Base-by-base conservation (phyloP, 352 stramenopile genomes). In the Saprolegnia diclina region DNA sequence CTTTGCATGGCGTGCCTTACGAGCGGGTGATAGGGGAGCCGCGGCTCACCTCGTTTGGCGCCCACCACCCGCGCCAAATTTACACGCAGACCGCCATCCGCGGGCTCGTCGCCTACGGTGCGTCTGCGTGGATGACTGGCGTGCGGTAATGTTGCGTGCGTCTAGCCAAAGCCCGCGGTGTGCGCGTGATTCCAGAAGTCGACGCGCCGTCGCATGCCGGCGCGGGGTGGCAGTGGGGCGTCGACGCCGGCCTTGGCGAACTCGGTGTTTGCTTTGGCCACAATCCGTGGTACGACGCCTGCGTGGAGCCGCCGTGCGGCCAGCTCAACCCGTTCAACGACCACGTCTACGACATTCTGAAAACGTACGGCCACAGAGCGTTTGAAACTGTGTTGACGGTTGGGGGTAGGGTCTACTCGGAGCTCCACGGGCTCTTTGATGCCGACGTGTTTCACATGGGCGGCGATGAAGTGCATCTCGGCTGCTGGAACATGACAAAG, bases 141-240 rank as follows among this genome's bases (percentile, higher is more conserved):
- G 13, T 14, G 32, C 7, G 52, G 7, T 16, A 45, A 7, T 16
- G 14, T 14, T 45, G 7, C 38, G 14, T n/a, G n/a, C n/a, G 18
- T 52, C 7, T 57, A 57, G 71, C 18, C 22, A 63, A 65, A 24
- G 72, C 62, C 40, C 72, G 67, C 18, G 72, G 72, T 35, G 72
- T 77, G n/a, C 45, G 64, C 35, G 56, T 77, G 26, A 65, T 77
- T 19, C 73, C 73, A 19, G 73, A 77, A 44, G 42, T 77, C 21
- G 73, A 77, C 46, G 29, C 71, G 14, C 73, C 73, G 19, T 38
- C 65, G 14, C 73, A 77, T 40, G 54, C 46, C 11, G 68, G 42
- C 52, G 56, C 57, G 37, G 64, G 68, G 19, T 67, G 68, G 50
- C 59, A 71, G 70, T 68, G 62, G 62, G 62, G 62, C n/a, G 11